Conservation (phyloP, 441 rosid genomes). For the Melastoma candidum region DNA sequence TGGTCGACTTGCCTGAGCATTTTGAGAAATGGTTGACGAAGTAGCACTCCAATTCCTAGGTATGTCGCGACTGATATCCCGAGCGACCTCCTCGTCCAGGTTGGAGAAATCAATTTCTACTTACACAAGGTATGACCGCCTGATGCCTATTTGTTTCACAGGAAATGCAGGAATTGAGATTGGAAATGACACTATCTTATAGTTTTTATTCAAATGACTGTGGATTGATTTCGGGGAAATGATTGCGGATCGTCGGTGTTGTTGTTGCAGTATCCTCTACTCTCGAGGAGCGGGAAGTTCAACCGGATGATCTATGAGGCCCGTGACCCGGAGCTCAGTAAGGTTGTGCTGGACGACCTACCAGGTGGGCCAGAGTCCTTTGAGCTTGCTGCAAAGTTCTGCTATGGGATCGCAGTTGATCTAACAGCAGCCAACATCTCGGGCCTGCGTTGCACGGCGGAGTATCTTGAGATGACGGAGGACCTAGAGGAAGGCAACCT, state of each 20-base stretch:
- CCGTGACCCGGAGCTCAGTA: conserved; percentile 43
- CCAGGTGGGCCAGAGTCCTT: conserved; percentile 89
- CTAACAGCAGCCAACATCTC: conserved; percentile 85
- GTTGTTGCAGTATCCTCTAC: conserved; percentile 62
- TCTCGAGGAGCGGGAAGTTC: conserved; percentile 89
- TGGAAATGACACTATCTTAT: not conserved
- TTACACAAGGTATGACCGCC: conserved; percentile 65
- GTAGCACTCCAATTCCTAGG: conserved; percentile 29
- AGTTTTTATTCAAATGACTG: no score
- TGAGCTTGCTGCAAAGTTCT: conserved; percentile 88
- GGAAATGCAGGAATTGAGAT: conserved; percentile 7
- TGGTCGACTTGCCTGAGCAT: not conserved
- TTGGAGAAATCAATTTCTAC: conserved; percentile 69
- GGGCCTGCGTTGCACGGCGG: conserved; percentile 81
- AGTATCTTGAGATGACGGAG: conserved; percentile 98
- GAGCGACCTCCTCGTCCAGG: conserved; percentile 68
- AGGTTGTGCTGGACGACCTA: conserved; percentile 53
- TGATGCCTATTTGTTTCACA: not conserved
- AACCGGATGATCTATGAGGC: conserved; percentile 78
- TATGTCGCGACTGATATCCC: conserved; percentile 88
- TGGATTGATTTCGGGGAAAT: no score
- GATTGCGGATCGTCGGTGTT: no score
- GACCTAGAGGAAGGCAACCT: conserved; percentile 96
- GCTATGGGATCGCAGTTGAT: conserved; percentile 88
- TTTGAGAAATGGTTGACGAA: not conserved